Evolutionary conservation across 2,329 filamentous ascomycete genomes (phyloP).

Genomic region (Capronia epimyces): DNA sequence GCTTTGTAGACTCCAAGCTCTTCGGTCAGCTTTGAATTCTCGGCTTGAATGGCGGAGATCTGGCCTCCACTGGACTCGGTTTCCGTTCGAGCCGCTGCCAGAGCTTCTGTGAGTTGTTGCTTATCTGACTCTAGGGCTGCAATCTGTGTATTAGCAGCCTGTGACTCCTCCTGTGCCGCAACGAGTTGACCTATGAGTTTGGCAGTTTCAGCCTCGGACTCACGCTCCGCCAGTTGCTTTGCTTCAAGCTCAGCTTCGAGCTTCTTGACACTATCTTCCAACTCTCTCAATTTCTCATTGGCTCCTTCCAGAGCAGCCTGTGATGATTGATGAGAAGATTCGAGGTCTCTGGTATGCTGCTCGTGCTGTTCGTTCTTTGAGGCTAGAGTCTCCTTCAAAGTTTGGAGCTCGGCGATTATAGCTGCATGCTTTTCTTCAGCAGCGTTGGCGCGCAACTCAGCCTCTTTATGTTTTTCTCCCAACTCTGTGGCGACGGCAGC

Average conservation of each 20-base stretch:
- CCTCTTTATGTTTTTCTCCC: constrained; percentile 8
- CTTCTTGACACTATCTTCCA: constrained; percentile 6
- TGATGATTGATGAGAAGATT: constrained; percentile 9
- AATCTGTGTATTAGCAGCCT: constrained; percentile 54
- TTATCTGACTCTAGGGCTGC: constrained; percentile 9
- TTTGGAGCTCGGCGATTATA: constrained; percentile 7
- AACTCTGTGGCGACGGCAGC: constrained; percentile 5
- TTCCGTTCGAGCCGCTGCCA: not conserved
- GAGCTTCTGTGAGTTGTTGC: not conserved
- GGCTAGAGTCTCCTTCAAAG: constrained; percentile 10
- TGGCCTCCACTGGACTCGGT: not conserved
- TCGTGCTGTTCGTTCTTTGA: constrained; percentile 14
- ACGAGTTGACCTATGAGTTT: constrained; percentile 2
- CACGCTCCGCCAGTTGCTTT: constrained; percentile 26
- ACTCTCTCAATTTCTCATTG: constrained; percentile 3
- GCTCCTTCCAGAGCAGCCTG: constrained; percentile 13
- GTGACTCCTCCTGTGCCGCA: constrained; percentile 4
- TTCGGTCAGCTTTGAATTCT: constrained; percentile 10
- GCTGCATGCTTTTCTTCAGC: constrained; percentile 12
- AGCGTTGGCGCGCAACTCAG: not conserved
- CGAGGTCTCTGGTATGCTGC: constrained; percentile 9
- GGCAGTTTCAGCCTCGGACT: constrained; percentile 1
- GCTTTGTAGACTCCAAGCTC: not conserved
- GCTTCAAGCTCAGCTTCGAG: constrained; percentile 33
- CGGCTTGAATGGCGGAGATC: not conserved